Base-by-base conservation (phyloP, 139 green algal genomes). In the Gonium pectorale region DNA sequence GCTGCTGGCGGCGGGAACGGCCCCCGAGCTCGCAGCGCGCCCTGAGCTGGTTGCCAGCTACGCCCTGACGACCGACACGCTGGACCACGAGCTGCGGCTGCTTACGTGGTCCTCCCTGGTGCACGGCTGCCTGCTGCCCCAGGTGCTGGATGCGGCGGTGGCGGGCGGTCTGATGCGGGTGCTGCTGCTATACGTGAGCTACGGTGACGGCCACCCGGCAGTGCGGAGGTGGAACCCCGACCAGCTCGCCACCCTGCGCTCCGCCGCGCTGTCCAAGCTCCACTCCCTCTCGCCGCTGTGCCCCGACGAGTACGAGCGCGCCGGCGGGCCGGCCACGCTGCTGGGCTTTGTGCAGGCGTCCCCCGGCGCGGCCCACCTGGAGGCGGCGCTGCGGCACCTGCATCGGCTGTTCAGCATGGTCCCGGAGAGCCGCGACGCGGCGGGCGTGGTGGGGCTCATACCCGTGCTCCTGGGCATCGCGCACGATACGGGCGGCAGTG, bases 31-130 rank as follows among this genome's bases (percentile, higher is more conserved):
- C 19, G 54, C 26, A 24, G 27, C 81, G 27, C 85, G 73, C 38
- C 17, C 63, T 1, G 71, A 68, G 11, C 70, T 80, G 9, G 67
- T 92, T 7, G 72, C 83, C 33, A 7, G 46, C 21, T 85, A 78
- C 66, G 84, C 80, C 1, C 33, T 91, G 41, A 89, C 54, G 24
- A 88, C 60, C 0, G 86, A 91, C 11, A 80, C 83, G 15, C 31
- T 69, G 8, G 88, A 93, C 80, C 71, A 89, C 26, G 88, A 93
- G 77, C 73, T 93, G 60, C 85, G 89, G 77, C 86, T 89, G 80
- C 84, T 93, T 66, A 38, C 60, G 1, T 92, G 86, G 88, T 40
- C 27, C 27, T 60, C 78, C 44, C 56, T 90, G n/a, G 81, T 68
- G 35, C 41, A 85, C 9, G 79, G 63, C 46, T 85, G 79, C 64